A percentile compares a stretch with the other conserved stretches of the same genome.
phyloP scores from a whole-genome alignment of 441 rosid genomes.

The Adansonia madagascariensis region DNA sequence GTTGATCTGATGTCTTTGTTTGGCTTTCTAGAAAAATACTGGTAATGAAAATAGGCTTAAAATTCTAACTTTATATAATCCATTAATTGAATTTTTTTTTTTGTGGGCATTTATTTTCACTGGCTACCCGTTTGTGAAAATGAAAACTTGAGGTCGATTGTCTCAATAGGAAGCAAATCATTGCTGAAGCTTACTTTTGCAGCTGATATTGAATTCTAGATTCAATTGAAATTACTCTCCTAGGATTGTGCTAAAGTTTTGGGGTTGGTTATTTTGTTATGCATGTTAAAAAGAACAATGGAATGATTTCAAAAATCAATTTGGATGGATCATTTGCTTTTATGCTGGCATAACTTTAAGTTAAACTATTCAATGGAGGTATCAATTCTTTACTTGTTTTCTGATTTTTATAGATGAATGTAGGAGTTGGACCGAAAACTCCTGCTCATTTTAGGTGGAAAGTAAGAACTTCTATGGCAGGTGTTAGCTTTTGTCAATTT shows the following conservation, averaged over 20 bases:
- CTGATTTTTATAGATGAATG: not conserved
- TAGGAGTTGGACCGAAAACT: not conserved
- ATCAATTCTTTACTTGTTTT: not conserved
- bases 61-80: not conserved
- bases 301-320: not conserved
- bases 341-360: not conserved
- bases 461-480: not conserved
- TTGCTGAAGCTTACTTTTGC: not conserved
- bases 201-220: conserved; percentile 6
- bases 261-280: not conserved
- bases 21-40: not conserved
- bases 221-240: not conserved
- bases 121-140: not conserved
- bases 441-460: not conserved
- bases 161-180: not conserved
- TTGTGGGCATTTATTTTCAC: not conserved
- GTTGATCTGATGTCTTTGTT: conserved; percentile 11
- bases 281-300: not conserved
- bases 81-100: not conserved
- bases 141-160: conserved; percentile 1
- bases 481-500: not conserved
- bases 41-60: not conserved
- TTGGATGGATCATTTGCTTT: not conserved
- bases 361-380: not conserved
- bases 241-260: not conserved